phyloP scores from a whole-genome alignment of 2,329 filamentous ascomycete genomes.

The Cucurbitaria berberidis region DNA sequence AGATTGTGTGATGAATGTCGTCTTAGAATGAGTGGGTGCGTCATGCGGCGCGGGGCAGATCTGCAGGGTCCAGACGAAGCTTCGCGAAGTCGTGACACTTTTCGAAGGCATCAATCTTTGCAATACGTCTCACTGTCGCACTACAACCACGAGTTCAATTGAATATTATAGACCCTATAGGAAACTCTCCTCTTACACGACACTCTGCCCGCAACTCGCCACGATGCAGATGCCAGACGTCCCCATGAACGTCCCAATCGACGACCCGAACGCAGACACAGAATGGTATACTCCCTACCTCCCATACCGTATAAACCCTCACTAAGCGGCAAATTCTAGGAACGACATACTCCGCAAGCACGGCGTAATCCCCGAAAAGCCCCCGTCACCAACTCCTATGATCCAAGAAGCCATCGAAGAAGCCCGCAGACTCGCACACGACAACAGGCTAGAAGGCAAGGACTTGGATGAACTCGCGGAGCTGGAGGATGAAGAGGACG shows the following conservation, averaged over 20 bases:
- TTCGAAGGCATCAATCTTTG: conserved; percentile 18
- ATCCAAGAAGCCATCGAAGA: conserved; percentile 93
- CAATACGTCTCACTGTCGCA: not conserved
- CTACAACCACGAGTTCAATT: not conserved
- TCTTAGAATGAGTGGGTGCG: too few species aligned
- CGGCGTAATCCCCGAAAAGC: conserved; percentile 96
- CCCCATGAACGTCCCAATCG: conserved; percentile 79
- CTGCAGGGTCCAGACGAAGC: conserved; percentile 23
- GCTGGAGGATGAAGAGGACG: conserved; percentile 94
- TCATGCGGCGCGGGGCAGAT: conserved; percentile 34
- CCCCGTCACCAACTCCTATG: conserved; percentile 90
- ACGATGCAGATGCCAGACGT: conserved; percentile 58
- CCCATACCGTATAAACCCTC: not conserved
- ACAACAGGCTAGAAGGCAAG: conserved; percentile 92
- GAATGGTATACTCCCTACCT: conserved; percentile 72
- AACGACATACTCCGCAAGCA: conserved; percentile 98
- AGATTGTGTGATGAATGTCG: too few species aligned
- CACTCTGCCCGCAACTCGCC: not conserved
- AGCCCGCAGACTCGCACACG: conserved; percentile 81
- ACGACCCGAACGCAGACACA: conserved; percentile 95
- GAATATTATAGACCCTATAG: not conserved
- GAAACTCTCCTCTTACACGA: not conserved
- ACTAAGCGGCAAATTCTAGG: conserved; percentile 60
- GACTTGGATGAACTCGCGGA: conserved; percentile 92
- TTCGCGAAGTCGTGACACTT: conserved; percentile 18